Base-by-base conservation (phyloP, 495 filamentous ascomycete genomes). In the Cercophora sp. region DNA sequence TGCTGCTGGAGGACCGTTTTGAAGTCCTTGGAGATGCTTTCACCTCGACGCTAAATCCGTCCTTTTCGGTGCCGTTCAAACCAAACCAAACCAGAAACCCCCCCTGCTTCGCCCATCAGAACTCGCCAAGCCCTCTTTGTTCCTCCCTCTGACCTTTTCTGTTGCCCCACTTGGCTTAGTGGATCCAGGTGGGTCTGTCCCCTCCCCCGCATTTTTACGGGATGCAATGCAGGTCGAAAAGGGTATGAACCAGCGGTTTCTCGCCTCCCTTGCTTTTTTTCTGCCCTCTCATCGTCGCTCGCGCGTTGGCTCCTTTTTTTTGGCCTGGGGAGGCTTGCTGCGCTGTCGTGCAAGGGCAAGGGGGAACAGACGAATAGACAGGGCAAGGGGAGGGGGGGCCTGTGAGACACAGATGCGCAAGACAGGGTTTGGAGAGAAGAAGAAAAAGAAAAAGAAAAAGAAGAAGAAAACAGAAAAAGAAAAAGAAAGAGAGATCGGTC, bases 171-270 rank as follows among this genome's bases (percentile, higher is more conserved):
- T 47, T 24, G 24, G 43, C 34, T 47, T 13, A 13, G n/a, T 26
- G 25, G 43, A 16, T 10, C 15, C n/a, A n/a, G n/a, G n/a, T n/a
- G n/a, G n/a, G n/a, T n/a, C n/a, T n/a, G n/a, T n/a, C n/a, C 35
- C 48, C 36, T 40, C 48, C 48, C 48, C 48, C 48, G 48, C 48
- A 51, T 51, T 51, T 26, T 51, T 24, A 15, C 22, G 22, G 44
- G 26, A 47, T 47, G 48, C 48, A 42, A 51, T 51, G 36, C 36
- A 41, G 10, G 19, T 41, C 34, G 22, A 42, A 51, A 51, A 40
- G 48, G 48, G 48, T 29, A 41, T 34, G 22, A 35, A 36, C 31
- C 16, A 49, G 31, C 48, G 48, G 27, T 41, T 31, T 51, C 23
- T 25, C 15, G 35, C 24, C 48, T 51, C 26, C 19, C 42, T 51